Percentiles rank a stretch among this genome's conserved stretches.
Conservation (phyloP, 495 filamentous ascomycete species). For the Niebla homalea region DNA sequence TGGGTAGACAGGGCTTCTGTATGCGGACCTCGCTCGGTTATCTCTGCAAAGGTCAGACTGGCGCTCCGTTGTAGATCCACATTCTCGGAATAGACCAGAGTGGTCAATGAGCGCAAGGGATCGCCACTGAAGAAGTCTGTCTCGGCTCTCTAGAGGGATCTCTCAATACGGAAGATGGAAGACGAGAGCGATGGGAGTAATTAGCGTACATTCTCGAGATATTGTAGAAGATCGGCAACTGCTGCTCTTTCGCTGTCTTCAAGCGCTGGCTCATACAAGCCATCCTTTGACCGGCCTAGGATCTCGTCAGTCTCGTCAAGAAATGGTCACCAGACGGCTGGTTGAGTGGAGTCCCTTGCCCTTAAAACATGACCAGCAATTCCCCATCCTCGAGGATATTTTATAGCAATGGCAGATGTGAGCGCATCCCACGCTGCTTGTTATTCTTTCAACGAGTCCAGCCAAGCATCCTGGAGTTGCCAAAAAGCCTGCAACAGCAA, state of each 20-base stretch:
- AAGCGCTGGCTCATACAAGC: slow-evolving; percentile 85
- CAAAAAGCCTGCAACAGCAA: no score
- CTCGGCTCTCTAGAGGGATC: slow-evolving; percentile 58
- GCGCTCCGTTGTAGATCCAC: slow-evolving; percentile 96
- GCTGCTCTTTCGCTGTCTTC: slow-evolving; percentile 96
- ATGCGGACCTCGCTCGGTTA: slow-evolving; percentile 84
- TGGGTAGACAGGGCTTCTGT: not conserved
- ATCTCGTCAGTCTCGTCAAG: not conserved
- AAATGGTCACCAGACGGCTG: not conserved
- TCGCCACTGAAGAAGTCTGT: slow-evolving; percentile 98
- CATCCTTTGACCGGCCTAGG: slow-evolving; percentile 75
- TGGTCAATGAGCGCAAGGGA: slow-evolving; percentile 87
- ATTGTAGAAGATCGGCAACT: slow-evolving; percentile 86
- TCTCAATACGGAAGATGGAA: slow-evolving; percentile 7
- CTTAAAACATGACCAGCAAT: slow-evolving; percentile 26
- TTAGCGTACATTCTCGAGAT: slow-evolving; percentile 77
- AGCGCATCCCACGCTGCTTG: no score
- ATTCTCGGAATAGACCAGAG: slow-evolving; percentile 95
- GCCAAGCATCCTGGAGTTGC: no score
- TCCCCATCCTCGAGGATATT: slow-evolving; percentile 19
- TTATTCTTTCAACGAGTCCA: no score
- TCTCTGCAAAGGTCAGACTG: slow-evolving; percentile 96
- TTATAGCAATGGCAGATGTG: no score
- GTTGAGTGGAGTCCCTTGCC: not conserved
- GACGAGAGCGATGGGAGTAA: slow-evolving; percentile 4